A percentile compares a stretch with the other conserved stretches of the same genome.
Evolutionary conservation across 257 asterid species (phyloP).

Genomic region (Avicennia marina): DNA sequence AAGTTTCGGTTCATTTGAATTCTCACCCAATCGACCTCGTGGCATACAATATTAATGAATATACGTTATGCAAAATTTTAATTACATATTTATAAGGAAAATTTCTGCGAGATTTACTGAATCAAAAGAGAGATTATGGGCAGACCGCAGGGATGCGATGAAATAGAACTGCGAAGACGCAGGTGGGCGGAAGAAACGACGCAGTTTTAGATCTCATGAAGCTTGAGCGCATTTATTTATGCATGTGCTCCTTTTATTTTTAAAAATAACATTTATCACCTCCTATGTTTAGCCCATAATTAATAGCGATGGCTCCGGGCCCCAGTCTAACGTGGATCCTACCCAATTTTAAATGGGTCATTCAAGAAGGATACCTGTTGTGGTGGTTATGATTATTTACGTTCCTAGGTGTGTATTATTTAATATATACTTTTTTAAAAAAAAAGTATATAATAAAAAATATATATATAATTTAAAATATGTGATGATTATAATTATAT

Average conservation of each 20-base stretch:
- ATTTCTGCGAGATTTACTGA: background rate
- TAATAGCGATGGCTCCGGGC: no score
- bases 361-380: no score
- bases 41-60: no score
- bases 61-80: background rate
- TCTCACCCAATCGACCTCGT: slow-evolving; percentile 21
- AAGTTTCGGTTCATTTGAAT: slow-evolving; percentile 3
- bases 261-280: background rate
- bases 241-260: background rate
- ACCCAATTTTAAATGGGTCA: no score
- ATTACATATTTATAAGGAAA: background rate
- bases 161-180: background rate
- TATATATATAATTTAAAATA: no score
- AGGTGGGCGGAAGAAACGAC: background rate
- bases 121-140: background rate
- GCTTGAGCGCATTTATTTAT: background rate
- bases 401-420: no score
- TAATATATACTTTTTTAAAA: no score
- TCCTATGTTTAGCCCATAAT: no score
- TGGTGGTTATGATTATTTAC: no score
- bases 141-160: background rate
- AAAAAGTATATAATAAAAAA: no score
- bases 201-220: background rate
- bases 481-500: no score
- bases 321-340: no score